A percentile compares a stretch with the other conserved stretches of the same genome.
Evolutionary conservation across 2,329 filamentous ascomycete species (phyloP).

Genomic region (Phialophora verrucosa): DNA sequence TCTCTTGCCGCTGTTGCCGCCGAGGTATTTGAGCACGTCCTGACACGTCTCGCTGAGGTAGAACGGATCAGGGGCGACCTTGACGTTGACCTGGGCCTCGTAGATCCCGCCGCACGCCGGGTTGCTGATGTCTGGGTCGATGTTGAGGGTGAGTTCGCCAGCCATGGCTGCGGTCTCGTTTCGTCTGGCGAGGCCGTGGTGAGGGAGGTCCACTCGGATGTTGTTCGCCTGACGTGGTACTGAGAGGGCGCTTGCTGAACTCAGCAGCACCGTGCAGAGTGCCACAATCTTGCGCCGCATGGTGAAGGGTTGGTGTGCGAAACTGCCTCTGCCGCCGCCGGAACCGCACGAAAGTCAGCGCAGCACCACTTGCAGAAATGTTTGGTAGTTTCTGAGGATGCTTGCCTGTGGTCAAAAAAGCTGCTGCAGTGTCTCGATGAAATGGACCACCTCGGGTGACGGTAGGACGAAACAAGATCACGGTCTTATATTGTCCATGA

Average conservation of each 20-base stretch:
- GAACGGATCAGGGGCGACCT: constrained; percentile 26
- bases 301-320: constrained; percentile 1
- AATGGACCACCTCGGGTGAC: neutral
- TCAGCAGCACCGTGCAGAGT: constrained; percentile 4
- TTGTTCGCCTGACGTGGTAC: constrained; percentile 4
- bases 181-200: neutral
- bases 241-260: constrained; percentile 4
- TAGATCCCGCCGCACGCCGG: constrained; percentile 28
- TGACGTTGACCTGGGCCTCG: constrained; percentile 29
- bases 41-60: constrained; percentile 24
- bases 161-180: constrained; percentile 1
- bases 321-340: neutral
- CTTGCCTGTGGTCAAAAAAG: neutral
- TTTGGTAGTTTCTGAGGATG: constrained; percentile 1
- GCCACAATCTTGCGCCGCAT: constrained; percentile 4
- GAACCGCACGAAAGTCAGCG: constrained; percentile 1
- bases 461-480: constrained; percentile 5
- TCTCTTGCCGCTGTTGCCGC: constrained; percentile 24
- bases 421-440: neutral
- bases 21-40: constrained; percentile 27
- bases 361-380: neutral
- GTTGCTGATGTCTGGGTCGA: constrained; percentile 43
- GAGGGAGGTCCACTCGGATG: neutral
- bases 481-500: neutral
- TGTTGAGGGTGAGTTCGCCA: constrained; percentile 24